A percentile compares a stretch with the other conserved stretches of the same genome.
Evolutionary conservation across 768 basidiomycete species (phyloP).

Genomic region (Psilocybe azurescens): DNA sequence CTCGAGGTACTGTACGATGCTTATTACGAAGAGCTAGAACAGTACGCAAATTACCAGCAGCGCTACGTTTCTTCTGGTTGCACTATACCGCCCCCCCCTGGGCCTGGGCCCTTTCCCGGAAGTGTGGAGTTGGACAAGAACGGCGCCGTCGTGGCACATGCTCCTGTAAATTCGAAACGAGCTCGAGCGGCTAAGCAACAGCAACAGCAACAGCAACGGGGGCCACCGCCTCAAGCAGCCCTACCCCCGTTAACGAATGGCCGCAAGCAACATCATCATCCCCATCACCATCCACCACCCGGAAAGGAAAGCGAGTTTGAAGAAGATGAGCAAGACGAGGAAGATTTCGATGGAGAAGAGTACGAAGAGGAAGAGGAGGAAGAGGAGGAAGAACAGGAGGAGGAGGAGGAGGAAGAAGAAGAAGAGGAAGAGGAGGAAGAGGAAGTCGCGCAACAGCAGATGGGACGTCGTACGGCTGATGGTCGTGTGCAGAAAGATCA

Average conservation of each 20-base stretch:
- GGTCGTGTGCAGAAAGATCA: constrained; percentile 21
- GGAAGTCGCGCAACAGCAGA: constrained; percentile 32
- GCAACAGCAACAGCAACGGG: constrained; percentile 21
- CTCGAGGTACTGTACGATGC: constrained; percentile 99
- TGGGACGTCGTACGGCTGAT: constrained; percentile 34
- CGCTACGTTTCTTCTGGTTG: constrained; percentile 92
- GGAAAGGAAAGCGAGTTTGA: constrained; percentile 76
- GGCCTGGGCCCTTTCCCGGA: constrained; percentile 98
- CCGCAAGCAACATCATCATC: constrained; percentile 39
- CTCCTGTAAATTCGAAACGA: constrained; percentile 25
- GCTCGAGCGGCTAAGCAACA: constrained; percentile 27
- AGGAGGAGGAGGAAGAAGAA: constrained; percentile 59
- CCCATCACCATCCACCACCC: constrained; percentile 43
- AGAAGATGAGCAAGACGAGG: constrained; percentile 71
- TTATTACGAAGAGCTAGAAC: constrained; percentile 99
- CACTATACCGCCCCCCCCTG: constrained; percentile 89
- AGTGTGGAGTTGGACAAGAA: constrained; percentile 96
- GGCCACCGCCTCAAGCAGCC: constrained; percentile 17
- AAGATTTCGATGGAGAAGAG: constrained; percentile 45
- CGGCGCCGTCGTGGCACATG: constrained; percentile 52
- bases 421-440: constrained; percentile 58
- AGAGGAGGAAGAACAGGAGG: constrained; percentile 51
- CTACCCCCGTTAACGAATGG: constrained; percentile 25
- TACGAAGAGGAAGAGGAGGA: constrained; percentile 48
- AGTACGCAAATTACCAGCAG: constrained; percentile 98